Evolutionary conservation across 257 asterid species (phyloP).

Genomic region (Solanum chmielewskii): DNA sequence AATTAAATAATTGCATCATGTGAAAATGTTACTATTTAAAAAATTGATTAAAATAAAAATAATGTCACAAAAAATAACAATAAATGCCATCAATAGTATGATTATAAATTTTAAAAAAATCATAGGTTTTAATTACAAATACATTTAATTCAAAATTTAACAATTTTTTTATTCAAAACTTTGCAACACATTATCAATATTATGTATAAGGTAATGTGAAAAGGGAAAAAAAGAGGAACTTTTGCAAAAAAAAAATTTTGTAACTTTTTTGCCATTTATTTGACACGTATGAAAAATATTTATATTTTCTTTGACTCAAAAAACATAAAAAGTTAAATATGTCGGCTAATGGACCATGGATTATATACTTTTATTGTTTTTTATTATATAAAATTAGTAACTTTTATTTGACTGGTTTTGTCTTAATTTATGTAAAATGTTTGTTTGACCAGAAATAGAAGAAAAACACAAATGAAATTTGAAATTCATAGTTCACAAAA

Average conservation of each 20-base stretch:
- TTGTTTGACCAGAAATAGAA: no score
- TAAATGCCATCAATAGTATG: not conserved
- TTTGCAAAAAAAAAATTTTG: not conserved
- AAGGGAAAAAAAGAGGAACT: not conserved
- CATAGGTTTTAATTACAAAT: not conserved
- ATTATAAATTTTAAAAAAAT: not conserved
- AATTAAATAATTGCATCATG: not conserved
- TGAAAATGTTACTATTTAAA: accelerated
- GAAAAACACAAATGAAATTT: not conserved
- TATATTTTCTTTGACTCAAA: not conserved
- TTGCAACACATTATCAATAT: not conserved
- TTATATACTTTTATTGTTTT: not conserved
- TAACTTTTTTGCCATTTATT: not conserved
- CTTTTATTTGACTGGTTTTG: not conserved
- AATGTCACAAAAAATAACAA: not conserved
- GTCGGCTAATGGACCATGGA: not conserved
- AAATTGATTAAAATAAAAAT: not conserved
- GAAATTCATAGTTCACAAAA: not conserved
- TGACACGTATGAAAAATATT: not conserved
- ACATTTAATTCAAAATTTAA: not conserved
- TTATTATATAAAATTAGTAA: not conserved
- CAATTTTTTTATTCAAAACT: not conserved
- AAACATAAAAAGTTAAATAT: not conserved
- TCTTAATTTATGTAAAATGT: not conserved
- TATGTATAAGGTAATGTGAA: not conserved